Evolutionary conservation across 2,329 filamentous ascomycete genomes (phyloP).

Genomic region (Helotiales sp.): DNA sequence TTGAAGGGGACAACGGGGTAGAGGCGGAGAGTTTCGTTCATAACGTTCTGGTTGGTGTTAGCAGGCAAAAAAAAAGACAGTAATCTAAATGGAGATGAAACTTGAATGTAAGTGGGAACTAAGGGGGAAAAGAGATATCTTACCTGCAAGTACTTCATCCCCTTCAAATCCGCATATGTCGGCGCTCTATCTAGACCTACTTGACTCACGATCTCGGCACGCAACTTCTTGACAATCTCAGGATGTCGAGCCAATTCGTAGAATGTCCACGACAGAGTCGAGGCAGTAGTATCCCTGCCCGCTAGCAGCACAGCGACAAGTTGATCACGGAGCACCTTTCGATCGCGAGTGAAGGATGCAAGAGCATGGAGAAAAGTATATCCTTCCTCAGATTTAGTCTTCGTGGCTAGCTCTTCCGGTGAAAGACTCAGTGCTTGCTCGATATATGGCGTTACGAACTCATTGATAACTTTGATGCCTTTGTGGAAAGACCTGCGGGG

Average conservation of each 20-base stretch:
- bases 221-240: slow-evolving; percentile 67
- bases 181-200: slow-evolving; percentile 68
- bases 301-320: slow-evolving; percentile 82
- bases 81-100: too few species aligned
- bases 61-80: too few species aligned
- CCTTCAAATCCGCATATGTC: slow-evolving; percentile 82
- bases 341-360: slow-evolving; percentile 76
- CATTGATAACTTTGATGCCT: slow-evolving; percentile 71
- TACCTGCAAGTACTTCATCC: slow-evolving; percentile 77
- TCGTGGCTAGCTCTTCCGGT: slow-evolving; percentile 73
- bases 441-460: slow-evolving; percentile 80
- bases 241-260: slow-evolving; percentile 82
- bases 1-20: slow-evolving; percentile 84
- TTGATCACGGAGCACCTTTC: slow-evolving; percentile 79
- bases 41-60: slow-evolving; percentile 55
- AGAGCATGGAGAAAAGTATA: slow-evolving; percentile 90
- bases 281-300: slow-evolving; percentile 85
- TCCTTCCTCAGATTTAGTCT: slow-evolving; percentile 70
- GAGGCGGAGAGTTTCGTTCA: slow-evolving; percentile 79
- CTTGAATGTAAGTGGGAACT: too few species aligned
- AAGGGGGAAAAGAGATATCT: slow-evolving; percentile 4
- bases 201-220: slow-evolving; percentile 70
- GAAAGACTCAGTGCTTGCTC: slow-evolving; percentile 72
- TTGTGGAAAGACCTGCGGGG: slow-evolving; percentile 67
- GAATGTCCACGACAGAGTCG: slow-evolving; percentile 78